A percentile compares a stretch with the other conserved stretches of the same genome.
Evolutionary conservation across 352 stramenopile species (phyloP).

Genomic region (Phytophthora quininea): DNA sequence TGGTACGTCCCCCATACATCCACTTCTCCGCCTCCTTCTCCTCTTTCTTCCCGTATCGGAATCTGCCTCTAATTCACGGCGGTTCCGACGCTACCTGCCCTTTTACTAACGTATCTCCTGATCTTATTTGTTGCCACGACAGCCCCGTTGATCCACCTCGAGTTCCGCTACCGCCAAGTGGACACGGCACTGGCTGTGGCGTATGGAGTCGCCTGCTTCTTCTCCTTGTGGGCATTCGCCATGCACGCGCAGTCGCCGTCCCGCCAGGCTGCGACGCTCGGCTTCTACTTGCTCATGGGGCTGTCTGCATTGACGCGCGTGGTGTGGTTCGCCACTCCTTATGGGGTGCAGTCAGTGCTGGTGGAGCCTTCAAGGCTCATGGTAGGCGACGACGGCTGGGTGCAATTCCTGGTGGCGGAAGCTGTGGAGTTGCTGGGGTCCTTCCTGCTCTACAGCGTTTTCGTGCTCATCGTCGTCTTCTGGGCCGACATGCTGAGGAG

Average conservation of each 20-base stretch:
- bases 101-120: slow-evolving; percentile 15
- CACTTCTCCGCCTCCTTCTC: slow-evolving; percentile 1
- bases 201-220: slow-evolving; percentile 80
- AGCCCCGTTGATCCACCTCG: slow-evolving; percentile 71
- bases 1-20: slow-evolving; percentile 17
- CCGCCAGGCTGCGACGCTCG: slow-evolving; percentile 71
- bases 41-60: slow-evolving; percentile 6
- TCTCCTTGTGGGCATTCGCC: slow-evolving; percentile 80
- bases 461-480: slow-evolving; percentile 97
- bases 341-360: slow-evolving; percentile 71
- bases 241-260: slow-evolving; percentile 68
- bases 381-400: slow-evolving; percentile 72
- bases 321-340: slow-evolving; percentile 79
- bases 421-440: slow-evolving; percentile 91
- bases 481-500: slow-evolving; percentile 98
- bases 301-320: slow-evolving; percentile 67
- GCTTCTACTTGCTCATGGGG: slow-evolving; percentile 83
- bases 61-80: slow-evolving; percentile 7
- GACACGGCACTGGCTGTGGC: slow-evolving; percentile 77
- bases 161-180: slow-evolving; percentile 83
- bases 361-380: slow-evolving; percentile 60
- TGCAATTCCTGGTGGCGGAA: slow-evolving; percentile 83
- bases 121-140: not conserved
- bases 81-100: slow-evolving; percentile 1
- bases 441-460: slow-evolving; percentile 96